Conservation (phyloP, 495 filamentous ascomycete species). For the Chaetomidium leptoderma region DNA sequence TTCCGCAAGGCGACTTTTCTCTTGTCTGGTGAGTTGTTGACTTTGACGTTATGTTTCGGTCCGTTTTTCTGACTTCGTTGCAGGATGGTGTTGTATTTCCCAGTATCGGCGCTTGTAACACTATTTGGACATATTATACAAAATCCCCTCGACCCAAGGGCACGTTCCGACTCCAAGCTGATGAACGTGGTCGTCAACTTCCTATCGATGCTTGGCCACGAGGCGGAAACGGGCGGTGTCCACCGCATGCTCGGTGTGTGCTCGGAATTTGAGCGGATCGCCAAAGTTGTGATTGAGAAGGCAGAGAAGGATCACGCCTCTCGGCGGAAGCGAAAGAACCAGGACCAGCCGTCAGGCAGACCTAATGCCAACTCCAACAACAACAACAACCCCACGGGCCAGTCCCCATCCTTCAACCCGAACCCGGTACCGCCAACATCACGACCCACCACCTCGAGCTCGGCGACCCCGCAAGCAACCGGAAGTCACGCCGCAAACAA, state of each 20-base stretch:
- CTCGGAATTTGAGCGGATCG: constrained; percentile 92
- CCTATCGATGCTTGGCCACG: constrained; percentile 62
- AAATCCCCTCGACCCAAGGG: constrained; percentile 85
- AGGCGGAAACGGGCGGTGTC: constrained; percentile 80
- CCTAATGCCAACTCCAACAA: neutral
- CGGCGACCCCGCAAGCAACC: constrained; percentile 37
- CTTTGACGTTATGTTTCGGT: neutral
- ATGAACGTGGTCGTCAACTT: constrained; percentile 94
- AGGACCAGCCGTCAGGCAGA: constrained; percentile 19
- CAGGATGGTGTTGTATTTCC: constrained; percentile 96
- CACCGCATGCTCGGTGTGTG: constrained; percentile 90
- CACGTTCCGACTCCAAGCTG: constrained; percentile 79
- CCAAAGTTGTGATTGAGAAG: constrained; percentile 85
- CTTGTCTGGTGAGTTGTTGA: constrained; percentile 78
- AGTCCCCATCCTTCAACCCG: constrained; percentile 32
- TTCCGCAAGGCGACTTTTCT: constrained; percentile 88
- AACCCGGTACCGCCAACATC: constrained; percentile 31
- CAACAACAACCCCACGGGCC: constrained; percentile 22
- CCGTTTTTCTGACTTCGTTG: constrained; percentile 21
- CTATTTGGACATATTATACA: constrained; percentile 96
- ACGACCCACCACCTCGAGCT: constrained; percentile 32
- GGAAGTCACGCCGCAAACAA: constrained; percentile 7
- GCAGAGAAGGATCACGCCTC: constrained; percentile 74
- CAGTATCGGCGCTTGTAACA: constrained; percentile 90
- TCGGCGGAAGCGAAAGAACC: constrained; percentile 74